A percentile compares a stretch with the other conserved stretches of the same genome.
phyloP scores from a whole-genome alignment of 78 protist genomes.

The Parvularia atlantis region DNA sequence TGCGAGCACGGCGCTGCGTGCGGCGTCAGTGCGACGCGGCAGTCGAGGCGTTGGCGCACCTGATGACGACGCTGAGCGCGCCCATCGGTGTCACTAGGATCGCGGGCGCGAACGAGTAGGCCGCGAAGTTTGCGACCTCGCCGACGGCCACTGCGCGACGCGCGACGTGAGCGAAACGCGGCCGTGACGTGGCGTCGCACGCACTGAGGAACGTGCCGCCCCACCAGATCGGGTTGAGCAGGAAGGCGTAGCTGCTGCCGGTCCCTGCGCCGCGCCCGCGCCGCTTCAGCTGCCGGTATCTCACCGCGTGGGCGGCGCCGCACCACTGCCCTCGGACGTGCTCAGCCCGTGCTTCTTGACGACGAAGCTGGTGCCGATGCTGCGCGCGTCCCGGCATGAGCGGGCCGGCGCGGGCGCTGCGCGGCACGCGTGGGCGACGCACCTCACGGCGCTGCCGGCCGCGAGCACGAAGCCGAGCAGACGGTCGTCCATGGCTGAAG shows the following conservation, averaged over 20 bases:
- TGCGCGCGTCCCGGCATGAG: too few species aligned
- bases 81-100: slow-evolving; percentile 21
- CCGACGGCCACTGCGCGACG: slow-evolving; percentile 2
- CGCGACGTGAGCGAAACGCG: neutral
- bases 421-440: too few species aligned
- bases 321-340: neutral
- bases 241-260: neutral
- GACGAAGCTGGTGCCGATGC: slow-evolving; percentile 16
- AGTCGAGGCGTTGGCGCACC: neutral
- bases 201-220: neutral
- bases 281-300: neutral
- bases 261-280: neutral
- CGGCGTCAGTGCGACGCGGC: neutral
- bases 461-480: too few species aligned
- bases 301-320: neutral
- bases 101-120: slow-evolving; percentile 19
- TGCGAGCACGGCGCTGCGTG: neutral
- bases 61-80: neutral
- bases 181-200: neutral
- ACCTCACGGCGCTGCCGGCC: too few species aligned
- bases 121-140: slow-evolving; percentile 10
- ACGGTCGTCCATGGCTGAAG: too few species aligned
- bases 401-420: too few species aligned
- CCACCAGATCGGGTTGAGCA: slow-evolving; percentile 20
- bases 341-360: slow-evolving; percentile 7